Percentiles rank a stretch among this genome's conserved stretches.
phyloP scores from a whole-genome alignment of 176 grass and related monocot genomes.

The Avena atlantica region DNA sequence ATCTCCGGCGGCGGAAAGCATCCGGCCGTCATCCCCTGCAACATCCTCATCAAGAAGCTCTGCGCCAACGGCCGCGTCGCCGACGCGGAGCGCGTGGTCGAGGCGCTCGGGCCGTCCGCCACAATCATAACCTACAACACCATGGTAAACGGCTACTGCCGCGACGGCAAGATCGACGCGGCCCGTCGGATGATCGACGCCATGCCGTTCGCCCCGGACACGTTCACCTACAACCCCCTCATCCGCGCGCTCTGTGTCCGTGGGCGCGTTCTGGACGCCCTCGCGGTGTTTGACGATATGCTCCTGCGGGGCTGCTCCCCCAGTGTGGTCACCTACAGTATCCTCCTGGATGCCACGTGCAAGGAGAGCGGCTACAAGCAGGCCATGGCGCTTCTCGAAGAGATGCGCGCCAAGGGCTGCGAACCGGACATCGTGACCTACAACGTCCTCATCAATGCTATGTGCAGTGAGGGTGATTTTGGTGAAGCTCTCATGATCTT shows the following conservation, averaged over 20 bases:
- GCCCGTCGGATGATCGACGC: slow-evolving; percentile 37
- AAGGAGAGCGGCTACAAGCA: slow-evolving; percentile 14
- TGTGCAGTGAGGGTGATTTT: slow-evolving; percentile 5
- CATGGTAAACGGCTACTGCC: slow-evolving; percentile 52
- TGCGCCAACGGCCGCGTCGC: slow-evolving; percentile 36
- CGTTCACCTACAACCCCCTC: slow-evolving; percentile 55
- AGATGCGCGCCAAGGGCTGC: slow-evolving; percentile 14
- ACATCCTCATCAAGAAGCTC: slow-evolving; percentile 52
- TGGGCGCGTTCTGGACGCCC: slow-evolving; percentile 26
- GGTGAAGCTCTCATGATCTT: slow-evolving; percentile 6
- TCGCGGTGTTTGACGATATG: slow-evolving; percentile 50
- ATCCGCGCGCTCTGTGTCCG: slow-evolving; percentile 37
- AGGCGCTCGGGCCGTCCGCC: slow-evolving; percentile 16
- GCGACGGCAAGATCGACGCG: slow-evolving; percentile 27
- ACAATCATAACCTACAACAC: slow-evolving; percentile 55
- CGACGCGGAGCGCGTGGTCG: slow-evolving; percentile 43
- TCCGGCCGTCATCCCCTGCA: slow-evolving; percentile 40
- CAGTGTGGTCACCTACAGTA: slow-evolving; percentile 47
- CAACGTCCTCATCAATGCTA: slow-evolving; percentile 33
- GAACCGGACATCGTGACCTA: not conserved
- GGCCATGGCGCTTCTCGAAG: slow-evolving; percentile 5
- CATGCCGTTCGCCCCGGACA: slow-evolving; percentile 45
- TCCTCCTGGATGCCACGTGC: slow-evolving; percentile 22
- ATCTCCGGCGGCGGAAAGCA: not conserved
- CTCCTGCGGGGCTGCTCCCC: slow-evolving; percentile 41